Base-by-base conservation (phyloP, 345 rosid genomes). In the Punica granatum region DNA sequence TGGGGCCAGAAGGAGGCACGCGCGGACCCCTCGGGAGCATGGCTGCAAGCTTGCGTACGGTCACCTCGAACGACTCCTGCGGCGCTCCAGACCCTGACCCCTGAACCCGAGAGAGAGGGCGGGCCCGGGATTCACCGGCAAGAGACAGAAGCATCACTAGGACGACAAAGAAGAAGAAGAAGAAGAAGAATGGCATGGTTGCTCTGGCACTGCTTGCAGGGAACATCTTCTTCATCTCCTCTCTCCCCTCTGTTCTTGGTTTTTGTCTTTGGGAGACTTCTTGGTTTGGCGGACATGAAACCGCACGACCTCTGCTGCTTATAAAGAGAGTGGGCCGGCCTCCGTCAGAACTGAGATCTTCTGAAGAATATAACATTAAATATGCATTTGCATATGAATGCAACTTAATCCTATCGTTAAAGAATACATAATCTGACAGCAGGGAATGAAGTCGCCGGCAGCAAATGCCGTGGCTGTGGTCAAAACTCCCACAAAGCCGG, bases 1-100 rank as follows among this genome's bases (percentile, higher is more conserved):
- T 77, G 6, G 85, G 82, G n/a, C 81, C 84, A 4, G 86, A 82
- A 19, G 84, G 85, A 19, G 87, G 85, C 67, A 72, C 62, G 0
- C 77, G 80, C 56, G 70, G 63, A n/a, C 86, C 85, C 65, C 76
- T 77, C 0, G 81, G 87, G 30, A 81, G 78, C 83, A 77, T 79
- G 0, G 69, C 63, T 7, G 48, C 21, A 32, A 85, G 73, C 26
- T 14, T 49, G 65, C 43, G 31, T 34, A 69, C 66, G 13, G 68
- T 63, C 11, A 43, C 33, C 48, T 35, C 75, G 28, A 19, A 10
- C 5, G 70, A 46, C 13, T 34, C 69, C 62, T 34, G 35, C 14
- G 26, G 60, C 35, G 30, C 26, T 59, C 31, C 41, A 42, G 28
- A 49, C 30, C 59, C 6, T 39, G 67, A 37, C 34, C 66, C 54